A percentile compares a stretch with the other conserved stretches of the same genome.
Conservation (phyloP, 106 monocot genomes). For the Dendrobium huoshanense region DNA sequence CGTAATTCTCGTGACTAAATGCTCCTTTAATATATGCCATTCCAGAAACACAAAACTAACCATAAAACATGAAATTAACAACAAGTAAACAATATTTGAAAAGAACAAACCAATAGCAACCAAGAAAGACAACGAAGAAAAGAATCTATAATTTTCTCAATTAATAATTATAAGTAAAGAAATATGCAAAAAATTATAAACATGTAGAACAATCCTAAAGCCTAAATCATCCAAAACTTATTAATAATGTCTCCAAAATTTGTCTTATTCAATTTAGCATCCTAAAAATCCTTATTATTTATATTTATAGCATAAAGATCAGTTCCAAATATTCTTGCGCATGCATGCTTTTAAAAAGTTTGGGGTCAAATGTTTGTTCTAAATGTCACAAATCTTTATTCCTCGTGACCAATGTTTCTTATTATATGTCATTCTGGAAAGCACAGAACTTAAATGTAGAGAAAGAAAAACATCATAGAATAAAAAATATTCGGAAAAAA, state of each 20-base stretch:
- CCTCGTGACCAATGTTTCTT: background rate
- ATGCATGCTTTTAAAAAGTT: background rate
- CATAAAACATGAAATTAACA: background rate
- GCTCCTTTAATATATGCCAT: no score
- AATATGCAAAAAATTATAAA: background rate
- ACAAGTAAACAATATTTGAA: background rate
- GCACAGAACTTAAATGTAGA: background rate
- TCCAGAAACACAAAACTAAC: no score
- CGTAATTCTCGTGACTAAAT: no score
- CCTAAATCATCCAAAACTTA: conserved; percentile 79
- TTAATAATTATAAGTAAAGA: background rate
- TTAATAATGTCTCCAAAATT: conserved; percentile 86
- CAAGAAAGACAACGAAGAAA: background rate
- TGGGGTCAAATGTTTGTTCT: background rate
- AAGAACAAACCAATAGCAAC: background rate
- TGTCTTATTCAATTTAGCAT: conserved; percentile 78
- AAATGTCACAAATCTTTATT: background rate
- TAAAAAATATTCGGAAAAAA: background rate
- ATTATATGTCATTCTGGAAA: background rate
- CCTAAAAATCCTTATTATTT: conserved; percentile 43
- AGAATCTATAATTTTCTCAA: background rate
- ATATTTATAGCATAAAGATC: no score
- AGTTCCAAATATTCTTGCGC: background rate
- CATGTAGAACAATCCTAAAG: conserved; percentile 47
- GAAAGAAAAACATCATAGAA: background rate